Conservation (phyloP, 768 basidiomycete genomes). For the Saitozyma sp. region DNA sequence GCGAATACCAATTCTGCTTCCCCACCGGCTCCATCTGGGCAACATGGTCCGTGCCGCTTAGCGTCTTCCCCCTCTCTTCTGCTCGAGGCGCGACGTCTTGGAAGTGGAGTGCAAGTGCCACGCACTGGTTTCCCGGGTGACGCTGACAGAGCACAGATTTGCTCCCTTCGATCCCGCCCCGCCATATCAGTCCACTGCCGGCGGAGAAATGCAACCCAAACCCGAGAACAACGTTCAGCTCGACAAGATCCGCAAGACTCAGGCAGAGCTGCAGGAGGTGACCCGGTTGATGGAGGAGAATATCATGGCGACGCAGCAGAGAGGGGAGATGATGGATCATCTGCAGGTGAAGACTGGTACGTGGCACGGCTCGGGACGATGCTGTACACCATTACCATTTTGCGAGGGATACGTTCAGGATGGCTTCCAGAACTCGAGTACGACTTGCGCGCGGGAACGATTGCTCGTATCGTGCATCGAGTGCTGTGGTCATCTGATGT, state of each 20-base stretch:
- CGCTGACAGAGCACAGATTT: too few relatives aligned
- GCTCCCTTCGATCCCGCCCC: too few relatives aligned
- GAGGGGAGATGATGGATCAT: slow-evolving; percentile 28
- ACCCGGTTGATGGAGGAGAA: slow-evolving; percentile 10
- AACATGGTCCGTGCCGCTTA: neutral
- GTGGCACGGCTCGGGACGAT: neutral
- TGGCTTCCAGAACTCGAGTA: neutral
- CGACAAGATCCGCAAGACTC: slow-evolving; percentile 15
- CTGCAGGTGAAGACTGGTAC: slow-evolving; percentile 28
- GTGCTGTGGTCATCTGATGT: too few relatives aligned
- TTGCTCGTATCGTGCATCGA: too few relatives aligned
- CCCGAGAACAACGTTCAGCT: slow-evolving; percentile 3
- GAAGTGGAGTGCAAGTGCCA: too few relatives aligned
- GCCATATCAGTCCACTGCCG: too few relatives aligned
- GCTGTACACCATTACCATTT: too few relatives aligned
- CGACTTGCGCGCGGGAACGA: too few relatives aligned
- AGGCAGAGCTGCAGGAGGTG: slow-evolving; percentile 3
- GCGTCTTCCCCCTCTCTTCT: neutral
- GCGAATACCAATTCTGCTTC: neutral
- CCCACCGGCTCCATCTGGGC: neutral
- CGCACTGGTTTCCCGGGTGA: too few relatives aligned
- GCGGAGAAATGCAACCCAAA: too few relatives aligned
- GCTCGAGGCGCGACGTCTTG: too few relatives aligned
- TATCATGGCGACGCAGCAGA: slow-evolving; percentile 21
- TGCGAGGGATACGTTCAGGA: neutral